Base-by-base conservation (phyloP, 2,329 filamentous ascomycete genomes). In the Arthrobotrys musiformis region DNA sequence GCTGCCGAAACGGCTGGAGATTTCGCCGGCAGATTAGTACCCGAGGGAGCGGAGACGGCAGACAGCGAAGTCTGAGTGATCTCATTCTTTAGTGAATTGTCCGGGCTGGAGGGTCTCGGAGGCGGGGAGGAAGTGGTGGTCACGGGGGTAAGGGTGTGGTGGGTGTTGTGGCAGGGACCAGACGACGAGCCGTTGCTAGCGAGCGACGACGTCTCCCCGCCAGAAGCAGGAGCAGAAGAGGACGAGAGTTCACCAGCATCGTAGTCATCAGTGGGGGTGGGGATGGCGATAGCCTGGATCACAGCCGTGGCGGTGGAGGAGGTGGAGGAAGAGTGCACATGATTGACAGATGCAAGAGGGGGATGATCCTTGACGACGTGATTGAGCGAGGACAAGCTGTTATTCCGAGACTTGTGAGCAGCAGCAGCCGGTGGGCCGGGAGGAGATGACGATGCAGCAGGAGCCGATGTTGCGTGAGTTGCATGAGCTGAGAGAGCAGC, bases 361-460 rank as follows among this genome's bases (percentile, higher is more conserved):
- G 8, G 82, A 70, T 61, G 82, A 79, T 81, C 84, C 83, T 63
- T 84, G 84, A 80, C 84, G 84, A 80, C 52, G 46, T 72, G 68
- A 64, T 85, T 85, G 76, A 84, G 84, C 83, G 85, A 89, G 85
- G 66, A 87, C 86, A 83, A 87, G 90, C 82, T 89, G 88, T 82
- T 89, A 86, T 83, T 90, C 88, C 82, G 86, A 87, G 79, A 87
- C 86, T 81, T 86, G 86, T 82, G 88, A 50, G 64, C 35, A 35
- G 30, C 5, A 35, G 30, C 5, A 35, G 30, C 5, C 5, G 30
- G 30, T 13, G 44, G 9, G 8, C 50, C n/a, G n/a, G 87, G 86
- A 73, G 81, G 58, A 37, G 77, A 54, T 24, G 68, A 52, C 24
- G 64, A 70, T 11, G 17, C 19, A 24, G 44, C 15, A 3, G 72